phyloP scores from a whole-genome alignment of 805 yeast genomes.

The Ogataea wickerhamii region DNA sequence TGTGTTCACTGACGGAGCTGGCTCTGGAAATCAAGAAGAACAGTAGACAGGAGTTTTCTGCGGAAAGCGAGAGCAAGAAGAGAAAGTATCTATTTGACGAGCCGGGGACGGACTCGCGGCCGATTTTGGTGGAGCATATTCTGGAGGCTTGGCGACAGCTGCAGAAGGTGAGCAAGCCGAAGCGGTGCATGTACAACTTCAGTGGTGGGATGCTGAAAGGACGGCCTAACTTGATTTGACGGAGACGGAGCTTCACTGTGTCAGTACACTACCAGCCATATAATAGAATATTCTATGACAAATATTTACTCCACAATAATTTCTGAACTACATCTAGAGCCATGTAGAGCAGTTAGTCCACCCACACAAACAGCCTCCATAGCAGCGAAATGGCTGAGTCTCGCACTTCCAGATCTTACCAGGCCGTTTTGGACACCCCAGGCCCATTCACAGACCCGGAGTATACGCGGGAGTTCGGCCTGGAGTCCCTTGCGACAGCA shows the following conservation, averaged over 20 bases:
- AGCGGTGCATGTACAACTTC: constrained; percentile 64
- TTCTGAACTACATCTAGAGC: too few relatives aligned
- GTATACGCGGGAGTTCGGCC: constrained; percentile 25
- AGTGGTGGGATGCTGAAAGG: constrained; percentile 55
- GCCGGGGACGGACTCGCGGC: constrained; percentile 79
- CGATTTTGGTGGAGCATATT: constrained; percentile 75
- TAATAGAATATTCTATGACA: too few relatives aligned
- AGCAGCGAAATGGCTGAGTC: not conserved
- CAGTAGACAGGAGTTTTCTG: constrained; percentile 8
- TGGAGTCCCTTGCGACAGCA: constrained; percentile 17
- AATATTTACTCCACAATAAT: too few relatives aligned
- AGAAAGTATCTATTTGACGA: constrained; percentile 74
- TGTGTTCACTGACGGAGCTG: constrained; percentile 88
- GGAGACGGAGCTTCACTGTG: too few relatives aligned
- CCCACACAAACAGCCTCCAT: not conserved
- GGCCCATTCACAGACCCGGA: constrained; percentile 34
- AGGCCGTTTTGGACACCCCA: constrained; percentile 1
- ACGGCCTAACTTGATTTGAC: constrained; percentile 44
- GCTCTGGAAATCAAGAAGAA: constrained; percentile 68
- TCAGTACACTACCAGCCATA: too few relatives aligned
- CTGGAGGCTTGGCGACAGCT: constrained; percentile 86
- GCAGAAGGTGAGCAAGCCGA: constrained; percentile 55
- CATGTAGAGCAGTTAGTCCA: too few relatives aligned
- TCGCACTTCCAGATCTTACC: not conserved
- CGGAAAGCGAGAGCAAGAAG: constrained; percentile 36